Evolutionary conservation across 202 grass and related monocot genomes (phyloP), one percentile per base, ranked within the genome.

Genomic region (Thinopyrum obtusiflorum): DNA sequence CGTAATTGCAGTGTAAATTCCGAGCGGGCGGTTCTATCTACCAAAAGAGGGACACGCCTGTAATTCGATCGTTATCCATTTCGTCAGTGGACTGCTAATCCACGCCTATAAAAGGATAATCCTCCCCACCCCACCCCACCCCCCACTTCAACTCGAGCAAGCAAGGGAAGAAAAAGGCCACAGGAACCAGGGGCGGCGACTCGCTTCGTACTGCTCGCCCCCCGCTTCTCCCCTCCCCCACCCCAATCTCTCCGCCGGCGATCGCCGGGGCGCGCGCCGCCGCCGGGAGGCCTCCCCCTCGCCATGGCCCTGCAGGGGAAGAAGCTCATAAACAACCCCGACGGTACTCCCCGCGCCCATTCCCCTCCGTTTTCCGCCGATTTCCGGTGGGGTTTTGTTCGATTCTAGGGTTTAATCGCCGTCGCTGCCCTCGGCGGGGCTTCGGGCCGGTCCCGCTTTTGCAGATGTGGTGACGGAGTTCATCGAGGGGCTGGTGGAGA

Each of bases 401-500:
- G 65, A 73, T 76, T 84, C 28, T 86, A 89, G 73, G 89, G 80
- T 89, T 84, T 81, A 76, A 86, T 76, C 55, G 33, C 79, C 63
- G 29, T 65, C 26, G 23, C 28, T 39, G 6, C 31, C 39, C 11
- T 37, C 26, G 17, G 33, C 31, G 82, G 63, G 67, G 80, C 10
- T 32, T 86, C 18, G 61, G 73, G 20, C 31, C 76, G 75, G 67
- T 85, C 51, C 15, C 1, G 15, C 67, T 75, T 49, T 86, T 80
- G 83, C 78, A 99, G 97, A 90, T 90, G 97, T 97, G 42, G 97
- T 99, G 78, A 99, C 87, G 39, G 93, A 99, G 85, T 99, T 97
- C 68, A 93, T 99, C 73, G 97, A 99, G 83, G 97, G 97, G 84
- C 87, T 99, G 85, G 97, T 97, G 79, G 97, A 99, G 81, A 99